Conservation (phyloP, 108 stramenopile species). For the Cyclostephanos tholiformis region DNA sequence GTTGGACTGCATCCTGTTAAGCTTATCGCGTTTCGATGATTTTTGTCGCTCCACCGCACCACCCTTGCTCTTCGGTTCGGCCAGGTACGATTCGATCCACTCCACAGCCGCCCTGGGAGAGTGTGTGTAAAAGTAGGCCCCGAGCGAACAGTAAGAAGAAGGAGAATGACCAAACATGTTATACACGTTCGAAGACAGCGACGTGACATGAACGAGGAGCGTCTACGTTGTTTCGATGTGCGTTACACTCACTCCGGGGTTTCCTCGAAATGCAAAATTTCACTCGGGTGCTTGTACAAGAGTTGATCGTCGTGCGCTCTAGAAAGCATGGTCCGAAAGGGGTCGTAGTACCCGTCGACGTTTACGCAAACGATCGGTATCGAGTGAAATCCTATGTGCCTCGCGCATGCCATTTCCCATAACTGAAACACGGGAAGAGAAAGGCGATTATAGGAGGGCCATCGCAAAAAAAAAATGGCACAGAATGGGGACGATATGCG, state of each 20-base stretch:
- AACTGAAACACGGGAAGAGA: conserved; percentile 39
- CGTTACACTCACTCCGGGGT: conserved; percentile 44
- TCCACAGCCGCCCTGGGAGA: conserved; percentile 22
- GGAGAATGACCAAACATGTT: neutral
- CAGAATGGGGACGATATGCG: too few relatives aligned
- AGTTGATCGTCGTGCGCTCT: conserved; percentile 73
- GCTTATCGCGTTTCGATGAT: conserved; percentile 30
- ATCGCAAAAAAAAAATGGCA: too few relatives aligned
- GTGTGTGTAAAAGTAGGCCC: neutral
- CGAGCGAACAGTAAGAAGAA: neutral
- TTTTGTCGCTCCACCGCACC: neutral
- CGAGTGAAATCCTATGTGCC: conserved; percentile 67
- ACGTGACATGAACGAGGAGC: too few relatives aligned
- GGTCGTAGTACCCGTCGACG: conserved; percentile 83
- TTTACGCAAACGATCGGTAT: conserved; percentile 89
- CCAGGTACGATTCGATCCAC: conserved; percentile 43
- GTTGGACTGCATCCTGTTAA: conserved; percentile 42
- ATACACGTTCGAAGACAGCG: too few relatives aligned
- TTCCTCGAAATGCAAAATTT: conserved; percentile 79
- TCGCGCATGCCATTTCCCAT: conserved; percentile 91
- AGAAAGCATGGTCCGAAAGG: conserved; percentile 70
- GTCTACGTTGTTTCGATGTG: neutral
- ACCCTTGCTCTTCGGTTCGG: conserved; percentile 9
- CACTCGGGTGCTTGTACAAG: conserved; percentile 62
- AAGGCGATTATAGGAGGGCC: neutral